Evolutionary conservation across 2,329 filamentous ascomycete species (phyloP), one percentile per base, ranked within the genome.

Genomic region (Venturiaceae sp.): DNA sequence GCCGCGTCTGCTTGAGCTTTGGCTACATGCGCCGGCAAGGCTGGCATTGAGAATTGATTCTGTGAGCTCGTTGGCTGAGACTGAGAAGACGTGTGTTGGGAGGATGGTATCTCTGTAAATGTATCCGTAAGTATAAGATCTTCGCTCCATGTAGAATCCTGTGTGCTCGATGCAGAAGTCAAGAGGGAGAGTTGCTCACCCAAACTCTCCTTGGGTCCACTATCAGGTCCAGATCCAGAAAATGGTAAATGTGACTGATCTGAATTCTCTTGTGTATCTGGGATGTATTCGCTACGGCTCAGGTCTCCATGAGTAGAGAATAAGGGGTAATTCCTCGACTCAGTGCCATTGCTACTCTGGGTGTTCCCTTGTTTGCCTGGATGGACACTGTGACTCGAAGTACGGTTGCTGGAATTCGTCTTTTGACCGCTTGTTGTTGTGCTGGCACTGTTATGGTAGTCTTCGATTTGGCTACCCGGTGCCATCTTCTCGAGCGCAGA

Each of bases 391-490:
- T 32, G 41, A 9, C 34, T 33, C 2, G 33, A 44, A 19, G 36
- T 59, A 11, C 58, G 52, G 30, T 60, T 53, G 55, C 41, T 59
- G 8, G 23, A 37, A 30, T 88, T 90, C 2, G 88, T 92, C 69
- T 83, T 85, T 73, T 95, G 94, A n/a, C 85, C 83, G 3, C 83
- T 87, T 23, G 84, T 85, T 1, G 92, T 96, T 1, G 92, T 95
- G 2, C 91, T 95, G 1, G 91, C 92, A 66, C 95, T 91, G 66
- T 97, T 96, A 57, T 85, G 75, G 60, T 84, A 85, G 81, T 85
- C 81, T 23, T 75, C 75, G 16, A 78, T 74, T 66, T 84, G 78
- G 33, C 82, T 82, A 60, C 80, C 79, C 13, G 77, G 77, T 8
- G 77, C 76, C 73, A 85, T 78, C 23, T 80, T 81, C 2, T 82